Conservation (phyloP, 805 yeast genomes). For the Spathaspora sp. region DNA sequence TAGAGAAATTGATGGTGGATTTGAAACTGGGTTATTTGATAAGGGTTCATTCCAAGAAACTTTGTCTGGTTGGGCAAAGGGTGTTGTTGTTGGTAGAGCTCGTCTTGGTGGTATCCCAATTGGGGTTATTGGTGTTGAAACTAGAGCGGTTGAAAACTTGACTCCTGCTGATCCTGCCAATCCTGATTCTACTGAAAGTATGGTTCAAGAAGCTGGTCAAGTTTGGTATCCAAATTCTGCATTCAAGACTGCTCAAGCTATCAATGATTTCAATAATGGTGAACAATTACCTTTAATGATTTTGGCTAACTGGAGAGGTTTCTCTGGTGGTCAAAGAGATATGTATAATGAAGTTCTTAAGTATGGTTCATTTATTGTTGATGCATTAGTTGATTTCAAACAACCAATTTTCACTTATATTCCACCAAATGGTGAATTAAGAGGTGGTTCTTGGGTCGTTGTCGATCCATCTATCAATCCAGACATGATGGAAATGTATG, state of each 20-base stretch:
- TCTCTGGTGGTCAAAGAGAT: slow-evolving; percentile 99
- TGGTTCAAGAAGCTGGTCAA: slow-evolving; percentile 95
- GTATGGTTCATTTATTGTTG: slow-evolving; percentile 95
- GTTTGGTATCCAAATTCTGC: slow-evolving; percentile 99
- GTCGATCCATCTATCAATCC: slow-evolving; percentile 97
- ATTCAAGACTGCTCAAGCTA: slow-evolving; percentile 98
- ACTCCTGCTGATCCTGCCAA: slow-evolving; percentile 98
- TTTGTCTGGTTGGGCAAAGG: slow-evolving; percentile 96
- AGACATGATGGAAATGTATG: slow-evolving; percentile 99
- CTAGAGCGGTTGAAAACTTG: slow-evolving; percentile 83
- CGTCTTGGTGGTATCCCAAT: slow-evolving; percentile 98
- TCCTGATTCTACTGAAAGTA: slow-evolving; percentile 84
- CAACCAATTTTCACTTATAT: slow-evolving; percentile 97
- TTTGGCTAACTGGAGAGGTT: slow-evolving; percentile 99
- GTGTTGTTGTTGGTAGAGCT: slow-evolving; percentile 98
- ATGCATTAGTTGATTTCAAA: slow-evolving; percentile 90
- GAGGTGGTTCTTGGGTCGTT: slow-evolving; percentile 99
- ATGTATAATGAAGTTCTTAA: slow-evolving; percentile 98
- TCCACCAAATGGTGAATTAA: slow-evolving; percentile 96
- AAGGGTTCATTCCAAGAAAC: slow-evolving; percentile 93
- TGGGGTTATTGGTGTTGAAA: slow-evolving; percentile 97
- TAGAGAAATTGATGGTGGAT: slow-evolving; percentile 63
- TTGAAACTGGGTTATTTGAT: slow-evolving; percentile 88
- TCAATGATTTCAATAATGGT: slow-evolving; percentile 95
- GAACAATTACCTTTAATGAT: slow-evolving; percentile 97